These are phyloP conservation scores for Polyplosphaeria fusca DNA, from an alignment of 495 filamentous ascomycete genomes.

Conservation along the genomic window DNA sequence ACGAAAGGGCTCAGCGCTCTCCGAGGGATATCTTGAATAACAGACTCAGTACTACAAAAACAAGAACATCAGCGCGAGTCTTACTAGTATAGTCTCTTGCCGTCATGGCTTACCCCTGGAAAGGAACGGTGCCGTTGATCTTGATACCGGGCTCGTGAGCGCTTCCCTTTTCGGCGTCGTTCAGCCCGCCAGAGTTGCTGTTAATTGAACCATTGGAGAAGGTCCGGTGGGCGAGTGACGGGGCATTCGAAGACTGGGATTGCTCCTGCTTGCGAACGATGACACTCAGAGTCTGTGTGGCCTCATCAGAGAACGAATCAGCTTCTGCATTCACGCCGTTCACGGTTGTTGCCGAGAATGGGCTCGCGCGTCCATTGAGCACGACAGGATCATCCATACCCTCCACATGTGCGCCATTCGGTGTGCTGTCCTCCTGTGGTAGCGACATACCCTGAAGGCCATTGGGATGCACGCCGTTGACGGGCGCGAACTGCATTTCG, in stretches of 20 bases:
- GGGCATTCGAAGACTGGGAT: constrained; percentile 38
- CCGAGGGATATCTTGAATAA: constrained; percentile 18
- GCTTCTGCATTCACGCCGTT: constrained; percentile 30
- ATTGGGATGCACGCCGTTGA: constrained; percentile 22
- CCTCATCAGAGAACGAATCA: constrained; percentile 53
- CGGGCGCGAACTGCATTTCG: constrained; percentile 10
- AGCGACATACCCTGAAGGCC: background rate
- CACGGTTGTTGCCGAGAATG: background rate
- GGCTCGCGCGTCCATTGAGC: constrained; percentile 10
- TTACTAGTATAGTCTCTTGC: constrained; percentile 14
- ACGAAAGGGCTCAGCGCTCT: constrained; percentile 17
- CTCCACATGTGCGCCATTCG: constrained; percentile 11
- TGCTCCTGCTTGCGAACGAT: constrained; percentile 45
- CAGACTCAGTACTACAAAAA: constrained; percentile 26
- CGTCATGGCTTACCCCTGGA: constrained; percentile 30
- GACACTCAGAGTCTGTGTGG: constrained; percentile 52
- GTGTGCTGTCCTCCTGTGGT: background rate
- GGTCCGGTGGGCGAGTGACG: constrained; percentile 46
- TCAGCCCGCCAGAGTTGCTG: constrained; percentile 41
- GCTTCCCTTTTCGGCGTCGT: constrained; percentile 36
- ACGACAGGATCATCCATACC: constrained; percentile 9
- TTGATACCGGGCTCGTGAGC: constrained; percentile 32
- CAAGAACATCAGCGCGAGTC: constrained; percentile 28
- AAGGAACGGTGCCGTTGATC: constrained; percentile 34
- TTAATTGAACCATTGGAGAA: constrained; percentile 58